These are phyloP conservation scores for Kewa caespitosa DNA, from an alignment of 179 eudicot genomes.

Conservation along the genomic window DNA sequence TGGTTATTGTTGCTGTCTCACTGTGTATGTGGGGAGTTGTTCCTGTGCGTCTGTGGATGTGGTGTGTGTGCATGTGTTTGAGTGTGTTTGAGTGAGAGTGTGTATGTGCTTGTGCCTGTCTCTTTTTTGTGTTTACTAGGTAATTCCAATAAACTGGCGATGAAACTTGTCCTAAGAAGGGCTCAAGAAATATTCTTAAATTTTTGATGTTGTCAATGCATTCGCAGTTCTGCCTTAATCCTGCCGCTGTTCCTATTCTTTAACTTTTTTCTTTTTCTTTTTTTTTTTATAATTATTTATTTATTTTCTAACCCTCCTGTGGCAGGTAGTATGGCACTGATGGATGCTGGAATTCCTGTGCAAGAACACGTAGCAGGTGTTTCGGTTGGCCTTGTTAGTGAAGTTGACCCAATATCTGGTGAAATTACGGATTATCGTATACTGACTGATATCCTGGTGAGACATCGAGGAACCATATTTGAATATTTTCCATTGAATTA, in stretches of 20 bases:
- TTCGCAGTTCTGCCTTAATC: conserved; percentile 2
- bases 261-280: too few species aligned
- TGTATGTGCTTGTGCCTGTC: background rate
- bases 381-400: conserved; percentile 91
- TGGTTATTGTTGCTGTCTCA: background rate
- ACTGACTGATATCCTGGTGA: conserved; percentile 92
- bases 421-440: conserved; percentile 74
- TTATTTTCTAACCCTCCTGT: conserved; percentile 16
- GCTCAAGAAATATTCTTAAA: background rate
- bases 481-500: conserved; percentile 2
- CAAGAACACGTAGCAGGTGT: conserved; percentile 91
- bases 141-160: background rate
- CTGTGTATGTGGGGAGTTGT: background rate
- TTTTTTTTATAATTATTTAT: too few species aligned
- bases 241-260: background rate
- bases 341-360: conserved; percentile 98
- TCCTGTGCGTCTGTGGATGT: too few species aligned
- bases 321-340: conserved; percentile 90
- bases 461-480: conserved; percentile 15
- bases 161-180: background rate
- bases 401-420: conserved; percentile 70
- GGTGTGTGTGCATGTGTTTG: too few species aligned
- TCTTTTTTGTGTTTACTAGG: background rate
- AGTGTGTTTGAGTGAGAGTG: too few species aligned
- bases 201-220: conserved; percentile 9